A percentile compares a stretch with the other conserved stretches of the same genome.
These are phyloP conservation scores for Durio zibethinus DNA, from an alignment of 345 rosid species.

Conservation along the genomic window DNA sequence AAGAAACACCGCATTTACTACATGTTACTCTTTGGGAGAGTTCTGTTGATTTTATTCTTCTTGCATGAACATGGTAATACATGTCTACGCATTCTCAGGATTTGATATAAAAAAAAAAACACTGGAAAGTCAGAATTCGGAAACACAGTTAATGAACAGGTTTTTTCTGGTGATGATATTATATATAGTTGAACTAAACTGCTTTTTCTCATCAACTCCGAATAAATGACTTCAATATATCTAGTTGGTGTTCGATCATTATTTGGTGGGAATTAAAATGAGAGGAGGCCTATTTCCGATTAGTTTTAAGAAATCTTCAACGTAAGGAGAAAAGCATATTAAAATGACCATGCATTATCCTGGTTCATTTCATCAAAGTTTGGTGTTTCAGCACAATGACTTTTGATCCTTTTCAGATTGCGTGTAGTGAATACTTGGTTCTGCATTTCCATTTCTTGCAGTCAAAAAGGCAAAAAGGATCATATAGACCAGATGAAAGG, in stretches of 20 bases:
- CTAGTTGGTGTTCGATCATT: not conserved
- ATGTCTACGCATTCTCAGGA: not conserved
- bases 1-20: not conserved
- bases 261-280: not conserved
- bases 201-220: not conserved
- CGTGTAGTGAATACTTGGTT: not conserved
- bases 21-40: not conserved
- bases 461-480: not conserved
- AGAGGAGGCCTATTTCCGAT: not conserved
- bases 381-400: constrained; percentile 9
- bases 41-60: not conserved
- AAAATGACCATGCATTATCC: not conserved
- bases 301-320: not conserved
- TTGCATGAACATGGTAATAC: not conserved
- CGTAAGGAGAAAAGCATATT: not conserved
- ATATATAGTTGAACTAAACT: not conserved
- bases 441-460: not conserved
- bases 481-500: not conserved
- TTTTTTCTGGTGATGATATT: not conserved
- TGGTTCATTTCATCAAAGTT: constrained; percentile 10
- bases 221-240: not conserved
- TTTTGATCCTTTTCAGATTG: not conserved
- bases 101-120: not conserved
- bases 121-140: not conserved
- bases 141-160: not conserved